phyloP scores from a whole-genome alignment of 2,329 filamentous ascomycete species.

The Botrytis cinerea region DNA sequence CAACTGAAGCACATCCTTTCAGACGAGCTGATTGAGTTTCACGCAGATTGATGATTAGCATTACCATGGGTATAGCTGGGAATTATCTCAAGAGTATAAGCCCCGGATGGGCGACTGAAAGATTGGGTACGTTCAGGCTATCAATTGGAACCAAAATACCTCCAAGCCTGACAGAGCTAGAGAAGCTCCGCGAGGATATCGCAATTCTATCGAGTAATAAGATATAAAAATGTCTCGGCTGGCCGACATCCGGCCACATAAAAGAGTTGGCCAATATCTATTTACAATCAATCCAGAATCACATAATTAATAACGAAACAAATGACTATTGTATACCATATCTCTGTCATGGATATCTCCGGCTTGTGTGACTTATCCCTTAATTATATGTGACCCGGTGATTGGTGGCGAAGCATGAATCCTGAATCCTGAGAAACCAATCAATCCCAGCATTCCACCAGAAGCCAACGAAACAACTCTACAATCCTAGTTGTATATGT shows the following conservation, averaged over 20 bases:
- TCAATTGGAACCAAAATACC: neutral
- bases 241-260: too few species aligned
- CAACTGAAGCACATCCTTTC: conserved; percentile 34
- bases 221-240: neutral
- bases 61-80: too few species aligned
- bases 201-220: neutral
- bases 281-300: too few species aligned
- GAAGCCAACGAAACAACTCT: neutral
- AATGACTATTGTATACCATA: too few species aligned
- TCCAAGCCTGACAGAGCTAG: neutral
- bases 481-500: neutral
- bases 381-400: neutral
- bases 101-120: too few species aligned
- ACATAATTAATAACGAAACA: neutral
- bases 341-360: neutral
- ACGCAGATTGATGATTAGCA: too few species aligned
- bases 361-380: neutral
- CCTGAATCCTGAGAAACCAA: neutral
- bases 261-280: neutral
- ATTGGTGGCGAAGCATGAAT: neutral
- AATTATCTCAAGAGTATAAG: neutral
- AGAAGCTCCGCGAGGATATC: neutral
- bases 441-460: neutral
- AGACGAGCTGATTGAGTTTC: conserved; percentile 18
- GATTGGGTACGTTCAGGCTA: neutral